Conservation (phyloP, 169 alveolate species). For the Plasmodium gonderi region DNA sequence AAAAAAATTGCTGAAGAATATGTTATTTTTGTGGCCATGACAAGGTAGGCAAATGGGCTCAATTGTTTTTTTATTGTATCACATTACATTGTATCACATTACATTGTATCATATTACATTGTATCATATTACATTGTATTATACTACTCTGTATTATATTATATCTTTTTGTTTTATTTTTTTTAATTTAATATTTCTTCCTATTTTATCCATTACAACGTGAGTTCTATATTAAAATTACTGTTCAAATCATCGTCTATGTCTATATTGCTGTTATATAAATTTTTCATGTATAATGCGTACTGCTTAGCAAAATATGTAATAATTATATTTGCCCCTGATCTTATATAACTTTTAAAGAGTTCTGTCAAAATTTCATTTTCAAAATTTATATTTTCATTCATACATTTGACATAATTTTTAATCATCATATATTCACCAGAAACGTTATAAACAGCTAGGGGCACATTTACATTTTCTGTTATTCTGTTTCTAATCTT, state of each 20-base stretch:
- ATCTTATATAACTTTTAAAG: conserved; percentile 87
- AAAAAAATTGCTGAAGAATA: not conserved
- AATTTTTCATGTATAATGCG: conserved; percentile 77
- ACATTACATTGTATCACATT: too few species aligned
- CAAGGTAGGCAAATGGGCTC: not conserved
- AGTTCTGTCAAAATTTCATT: conserved; percentile 88
- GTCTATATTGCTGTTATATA: conserved; percentile 56
- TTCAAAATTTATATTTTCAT: conserved; percentile 76
- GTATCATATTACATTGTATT: too few species aligned
- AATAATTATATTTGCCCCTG: conserved; percentile 91
- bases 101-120: too few species aligned
- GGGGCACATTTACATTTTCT: conserved; percentile 70
- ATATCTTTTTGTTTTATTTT: too few species aligned
- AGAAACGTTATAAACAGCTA: conserved; percentile 80
- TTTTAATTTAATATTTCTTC: not conserved
- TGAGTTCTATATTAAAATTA: conserved; percentile 53
- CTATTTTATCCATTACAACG: not conserved
- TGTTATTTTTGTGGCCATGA: not conserved
- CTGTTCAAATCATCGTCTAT: conserved; percentile 39
- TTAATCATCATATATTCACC: conserved; percentile 83
- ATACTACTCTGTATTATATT: too few species aligned
- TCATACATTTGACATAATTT: conserved; percentile 73
- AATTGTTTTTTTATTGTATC: too few species aligned
- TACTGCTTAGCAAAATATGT: conserved; percentile 87
- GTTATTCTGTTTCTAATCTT: conserved; percentile 72